Evolutionary conservation across 1,284 basidiomycete species (phyloP).

Genomic region (Ganoderma leucocontextum): DNA sequence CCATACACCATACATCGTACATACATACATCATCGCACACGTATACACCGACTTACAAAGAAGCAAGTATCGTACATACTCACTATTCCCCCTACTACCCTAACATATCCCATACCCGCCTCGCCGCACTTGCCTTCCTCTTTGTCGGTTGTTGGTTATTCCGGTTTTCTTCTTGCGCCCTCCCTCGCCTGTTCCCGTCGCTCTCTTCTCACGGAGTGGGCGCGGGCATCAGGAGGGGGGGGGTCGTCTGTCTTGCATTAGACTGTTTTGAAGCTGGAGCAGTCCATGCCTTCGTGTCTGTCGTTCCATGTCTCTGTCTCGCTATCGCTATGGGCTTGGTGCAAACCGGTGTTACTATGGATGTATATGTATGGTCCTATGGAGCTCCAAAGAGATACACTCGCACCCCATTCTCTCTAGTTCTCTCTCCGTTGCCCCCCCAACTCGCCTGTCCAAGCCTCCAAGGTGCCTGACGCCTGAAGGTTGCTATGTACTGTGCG

Average conservation of each 20-base stretch:
- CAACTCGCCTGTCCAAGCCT: background rate
- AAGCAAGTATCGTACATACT: constrained; percentile 33
- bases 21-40: constrained; percentile 23
- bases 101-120: constrained; percentile 31
- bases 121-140: constrained; percentile 25
- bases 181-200: background rate
- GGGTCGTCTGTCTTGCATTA: background rate
- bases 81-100: constrained; percentile 28
- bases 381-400: constrained; percentile 14
- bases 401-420: constrained; percentile 12
- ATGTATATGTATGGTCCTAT: constrained; percentile 36
- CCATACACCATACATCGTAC: constrained; percentile 25
- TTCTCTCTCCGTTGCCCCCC: background rate
- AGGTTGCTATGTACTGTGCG: background rate
- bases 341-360: constrained; percentile 29
- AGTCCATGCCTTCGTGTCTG: constrained; percentile 13
- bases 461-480: background rate
- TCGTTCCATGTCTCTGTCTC: constrained; percentile 9
- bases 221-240: background rate
- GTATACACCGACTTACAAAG: constrained; percentile 18
- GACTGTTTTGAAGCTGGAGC: constrained; percentile 15
- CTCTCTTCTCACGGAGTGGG: background rate
- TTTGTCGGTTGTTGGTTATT: constrained; percentile 33
- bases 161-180: background rate
- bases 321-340: constrained; percentile 21